Percentiles rank a stretch among this genome's conserved stretches.
Conservation (phyloP, 805 yeast genomes). For the Teunomyces cretensis region DNA sequence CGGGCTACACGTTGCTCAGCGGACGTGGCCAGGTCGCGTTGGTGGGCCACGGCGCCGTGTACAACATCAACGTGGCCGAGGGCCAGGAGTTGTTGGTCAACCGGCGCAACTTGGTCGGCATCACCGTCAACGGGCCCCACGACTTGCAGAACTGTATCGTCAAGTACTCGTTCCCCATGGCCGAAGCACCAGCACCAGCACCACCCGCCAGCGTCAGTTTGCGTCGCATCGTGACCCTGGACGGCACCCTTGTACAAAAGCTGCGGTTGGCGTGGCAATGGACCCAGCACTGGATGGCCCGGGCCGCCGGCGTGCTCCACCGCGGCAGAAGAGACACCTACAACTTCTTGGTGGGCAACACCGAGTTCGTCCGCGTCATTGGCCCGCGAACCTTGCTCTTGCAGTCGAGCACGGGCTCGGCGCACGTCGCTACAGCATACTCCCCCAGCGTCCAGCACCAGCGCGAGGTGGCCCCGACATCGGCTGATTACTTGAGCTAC, state of each 20-base stretch:
- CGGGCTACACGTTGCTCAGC: constrained; percentile 48
- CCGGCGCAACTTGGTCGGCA: constrained; percentile 46
- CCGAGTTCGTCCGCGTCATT: constrained; percentile 46
- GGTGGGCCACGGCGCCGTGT: constrained; percentile 55
- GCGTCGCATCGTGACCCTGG: constrained; percentile 2
- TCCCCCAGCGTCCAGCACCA: constrained; percentile 1
- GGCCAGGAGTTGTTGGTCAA: constrained; percentile 51
- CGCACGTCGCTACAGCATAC: not conserved
- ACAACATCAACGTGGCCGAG: constrained; percentile 43
- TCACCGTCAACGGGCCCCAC: constrained; percentile 48
- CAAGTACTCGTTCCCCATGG: constrained; percentile 20
- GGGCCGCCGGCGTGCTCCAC: not conserved
- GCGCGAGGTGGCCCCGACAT: constrained; percentile 7
- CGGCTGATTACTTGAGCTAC: constrained; percentile 49
- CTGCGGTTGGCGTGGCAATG: not conserved
- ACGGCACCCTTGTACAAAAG: not conserved
- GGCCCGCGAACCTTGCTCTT: constrained; percentile 57
- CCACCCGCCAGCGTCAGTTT: not conserved
- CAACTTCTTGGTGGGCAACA: constrained; percentile 29
- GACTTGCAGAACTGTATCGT: constrained; percentile 44
- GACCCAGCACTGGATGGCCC: not conserved
- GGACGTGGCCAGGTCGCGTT: constrained; percentile 61
- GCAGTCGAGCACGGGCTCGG: constrained; percentile 40
- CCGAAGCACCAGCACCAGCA: not conserved
- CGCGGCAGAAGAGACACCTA: constrained; percentile 1